Evolutionary conservation across 768 basidiomycete genomes (phyloP).

Genomic region (Suillus subluteus): DNA sequence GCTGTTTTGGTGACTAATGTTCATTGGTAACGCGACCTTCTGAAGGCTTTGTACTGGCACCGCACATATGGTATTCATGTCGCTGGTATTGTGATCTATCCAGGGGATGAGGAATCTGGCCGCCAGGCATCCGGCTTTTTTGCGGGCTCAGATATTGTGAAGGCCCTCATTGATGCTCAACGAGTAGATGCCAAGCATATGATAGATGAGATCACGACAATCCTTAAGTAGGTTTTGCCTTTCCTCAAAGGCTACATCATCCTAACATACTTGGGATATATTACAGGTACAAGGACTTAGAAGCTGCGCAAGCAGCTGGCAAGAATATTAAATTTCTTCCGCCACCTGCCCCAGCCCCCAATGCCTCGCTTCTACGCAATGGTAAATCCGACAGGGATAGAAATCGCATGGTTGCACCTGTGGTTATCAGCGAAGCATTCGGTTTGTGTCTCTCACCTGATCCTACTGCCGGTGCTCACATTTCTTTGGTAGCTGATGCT

Average conservation of each 20-base stretch:
- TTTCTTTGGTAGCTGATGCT: too few species aligned
- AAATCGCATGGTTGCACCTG: too few species aligned
- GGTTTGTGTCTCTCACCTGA: too few species aligned
- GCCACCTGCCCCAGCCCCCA: too few species aligned
- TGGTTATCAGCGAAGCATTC: too few species aligned
- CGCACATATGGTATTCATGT: background rate
- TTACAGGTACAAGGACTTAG: background rate
- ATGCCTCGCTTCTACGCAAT: too few species aligned
- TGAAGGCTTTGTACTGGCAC: slow-evolving; percentile 1
- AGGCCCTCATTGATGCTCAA: background rate
- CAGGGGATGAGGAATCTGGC: too few species aligned
- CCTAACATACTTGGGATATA: background rate
- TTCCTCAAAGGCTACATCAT: background rate
- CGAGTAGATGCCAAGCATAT: background rate
- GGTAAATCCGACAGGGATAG: too few species aligned
- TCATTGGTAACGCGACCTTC: background rate
- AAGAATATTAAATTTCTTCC: too few species aligned
- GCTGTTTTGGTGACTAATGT: background rate
- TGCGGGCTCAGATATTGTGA: background rate
- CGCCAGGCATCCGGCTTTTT: background rate
- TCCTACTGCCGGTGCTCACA: too few species aligned
- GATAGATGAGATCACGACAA: background rate
- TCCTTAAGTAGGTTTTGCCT: background rate
- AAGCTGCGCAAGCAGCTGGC: too few species aligned
- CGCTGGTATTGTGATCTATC: background rate